These are phyloP conservation scores for Aspergillus wentii DNA, from an alignment of 495 filamentous ascomycete genomes.

Conservation along the genomic window DNA sequence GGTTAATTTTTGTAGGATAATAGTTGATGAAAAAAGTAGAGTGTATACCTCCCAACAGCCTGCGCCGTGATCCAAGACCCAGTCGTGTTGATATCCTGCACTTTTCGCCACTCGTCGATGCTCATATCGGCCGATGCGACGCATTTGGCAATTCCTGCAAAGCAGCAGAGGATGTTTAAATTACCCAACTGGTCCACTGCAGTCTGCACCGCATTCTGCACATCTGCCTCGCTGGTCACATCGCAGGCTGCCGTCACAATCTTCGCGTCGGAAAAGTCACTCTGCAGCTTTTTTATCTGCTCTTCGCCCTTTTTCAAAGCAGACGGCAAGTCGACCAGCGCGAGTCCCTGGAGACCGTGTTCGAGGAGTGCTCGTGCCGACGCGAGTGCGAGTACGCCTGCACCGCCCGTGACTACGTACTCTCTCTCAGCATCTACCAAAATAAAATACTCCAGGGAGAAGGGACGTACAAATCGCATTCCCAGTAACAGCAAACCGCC, in stretches of 20 bases:
- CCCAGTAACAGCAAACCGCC: slow-evolving; percentile 55
- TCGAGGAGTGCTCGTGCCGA: slow-evolving; percentile 62
- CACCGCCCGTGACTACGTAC: slow-evolving; percentile 55
- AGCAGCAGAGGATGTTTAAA: slow-evolving; percentile 55
- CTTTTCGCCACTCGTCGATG: slow-evolving; percentile 48
- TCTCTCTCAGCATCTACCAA: not conserved
- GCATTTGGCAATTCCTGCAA: slow-evolving; percentile 63
- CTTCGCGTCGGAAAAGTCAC: slow-evolving; percentile 47
- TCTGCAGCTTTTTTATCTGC: slow-evolving; percentile 32
- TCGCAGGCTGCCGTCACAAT: slow-evolving; percentile 47
- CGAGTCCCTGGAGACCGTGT: slow-evolving; percentile 55
- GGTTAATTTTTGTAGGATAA: not conserved
- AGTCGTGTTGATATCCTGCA: slow-evolving; percentile 62
- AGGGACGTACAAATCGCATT: slow-evolving; percentile 46
- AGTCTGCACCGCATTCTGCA: slow-evolving; percentile 36
- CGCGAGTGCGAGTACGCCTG: slow-evolving; percentile 57
- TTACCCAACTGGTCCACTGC: slow-evolving; percentile 40
- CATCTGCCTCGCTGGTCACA: slow-evolving; percentile 47
- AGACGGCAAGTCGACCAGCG: slow-evolving; percentile 56
- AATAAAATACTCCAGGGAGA: not conserved
- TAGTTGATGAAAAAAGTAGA: not conserved
- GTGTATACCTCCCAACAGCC: slow-evolving; percentile 47
- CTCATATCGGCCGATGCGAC: slow-evolving; percentile 50
- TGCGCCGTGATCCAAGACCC: slow-evolving; percentile 62
- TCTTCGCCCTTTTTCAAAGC: slow-evolving; percentile 13